These are phyloP conservation scores for Cytauxzoon felis DNA, from an alignment of 169 alveolate genomes.

Conservation along the genomic window DNA sequence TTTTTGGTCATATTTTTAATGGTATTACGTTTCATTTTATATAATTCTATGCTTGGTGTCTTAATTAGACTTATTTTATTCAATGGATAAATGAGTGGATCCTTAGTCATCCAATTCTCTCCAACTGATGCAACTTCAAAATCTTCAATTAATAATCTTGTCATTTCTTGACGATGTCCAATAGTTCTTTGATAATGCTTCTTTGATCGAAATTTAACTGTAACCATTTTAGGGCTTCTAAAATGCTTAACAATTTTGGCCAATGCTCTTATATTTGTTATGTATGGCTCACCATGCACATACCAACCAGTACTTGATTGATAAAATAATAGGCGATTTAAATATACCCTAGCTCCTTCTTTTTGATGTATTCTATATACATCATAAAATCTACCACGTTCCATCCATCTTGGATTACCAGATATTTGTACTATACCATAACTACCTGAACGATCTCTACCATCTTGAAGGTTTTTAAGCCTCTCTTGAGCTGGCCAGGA, in stretches of 20 bases:
- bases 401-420: constrained; percentile 78
- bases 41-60: constrained; percentile 42
- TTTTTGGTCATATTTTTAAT: constrained; percentile 39
- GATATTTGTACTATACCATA: constrained; percentile 74
- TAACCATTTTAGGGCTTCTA: constrained; percentile 75
- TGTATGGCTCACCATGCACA: constrained; percentile 75
- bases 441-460: constrained; percentile 75
- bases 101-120: constrained; percentile 30
- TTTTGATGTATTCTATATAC: constrained; percentile 75
- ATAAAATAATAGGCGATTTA: constrained; percentile 72
- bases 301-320: constrained; percentile 70
- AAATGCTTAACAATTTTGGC: constrained; percentile 76
- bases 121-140: constrained; percentile 38
- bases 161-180: constrained; percentile 76
- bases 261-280: constrained; percentile 73
- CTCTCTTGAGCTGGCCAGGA: constrained; percentile 79
- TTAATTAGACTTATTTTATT: constrained; percentile 39
- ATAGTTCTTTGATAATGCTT: constrained; percentile 72
- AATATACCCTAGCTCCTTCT: constrained; percentile 67
- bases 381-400: constrained; percentile 80
- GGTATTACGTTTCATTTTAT: constrained; percentile 50
- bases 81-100: constrained; percentile 45
- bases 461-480: constrained; percentile 67
- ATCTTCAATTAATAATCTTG: constrained; percentile 65
- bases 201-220: constrained; percentile 75